A percentile compares a stretch with the other conserved stretches of the same genome.
These are phyloP conservation scores for Pseudocercospora pini-densiflorae DNA, from an alignment of 2,329 filamentous ascomycete species.

Conservation along the genomic window DNA sequence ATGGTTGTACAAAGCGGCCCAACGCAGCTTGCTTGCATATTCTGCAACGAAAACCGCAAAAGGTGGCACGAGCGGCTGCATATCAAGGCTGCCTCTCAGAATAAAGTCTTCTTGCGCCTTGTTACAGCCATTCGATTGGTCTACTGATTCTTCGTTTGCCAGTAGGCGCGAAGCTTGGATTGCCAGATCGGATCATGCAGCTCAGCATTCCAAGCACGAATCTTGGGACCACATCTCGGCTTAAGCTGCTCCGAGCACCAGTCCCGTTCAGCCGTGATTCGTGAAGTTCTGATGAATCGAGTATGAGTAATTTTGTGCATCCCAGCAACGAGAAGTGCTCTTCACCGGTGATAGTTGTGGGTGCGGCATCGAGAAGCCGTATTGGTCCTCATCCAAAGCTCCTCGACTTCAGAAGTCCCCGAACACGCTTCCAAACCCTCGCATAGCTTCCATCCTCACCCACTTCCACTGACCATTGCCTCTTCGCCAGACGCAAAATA, in stretches of 20 bases:
- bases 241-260: background rate
- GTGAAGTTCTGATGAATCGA: background rate
- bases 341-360: too few relatives aligned
- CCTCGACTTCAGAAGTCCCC: background rate
- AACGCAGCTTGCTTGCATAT: background rate
- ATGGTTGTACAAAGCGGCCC: background rate
- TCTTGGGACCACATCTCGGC: background rate
- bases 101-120: too few relatives aligned
- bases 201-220: conserved; percentile 1
- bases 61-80: background rate
- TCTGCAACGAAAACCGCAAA: background rate
- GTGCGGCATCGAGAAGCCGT: background rate
- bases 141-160: too few relatives aligned
- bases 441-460: background rate
- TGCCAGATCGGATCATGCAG: background rate
- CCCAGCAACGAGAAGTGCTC: background rate
- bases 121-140: too few relatives aligned
- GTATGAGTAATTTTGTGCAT: too few relatives aligned
- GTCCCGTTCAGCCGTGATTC: background rate
- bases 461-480: background rate
- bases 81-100: too few relatives aligned
- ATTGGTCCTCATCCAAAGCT: background rate
- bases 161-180: too few relatives aligned
- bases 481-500: background rate
- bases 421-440: background rate